Evolutionary conservation across 2,329 filamentous ascomycete genomes (phyloP).

Genomic region (Cryphonectria naterciae): DNA sequence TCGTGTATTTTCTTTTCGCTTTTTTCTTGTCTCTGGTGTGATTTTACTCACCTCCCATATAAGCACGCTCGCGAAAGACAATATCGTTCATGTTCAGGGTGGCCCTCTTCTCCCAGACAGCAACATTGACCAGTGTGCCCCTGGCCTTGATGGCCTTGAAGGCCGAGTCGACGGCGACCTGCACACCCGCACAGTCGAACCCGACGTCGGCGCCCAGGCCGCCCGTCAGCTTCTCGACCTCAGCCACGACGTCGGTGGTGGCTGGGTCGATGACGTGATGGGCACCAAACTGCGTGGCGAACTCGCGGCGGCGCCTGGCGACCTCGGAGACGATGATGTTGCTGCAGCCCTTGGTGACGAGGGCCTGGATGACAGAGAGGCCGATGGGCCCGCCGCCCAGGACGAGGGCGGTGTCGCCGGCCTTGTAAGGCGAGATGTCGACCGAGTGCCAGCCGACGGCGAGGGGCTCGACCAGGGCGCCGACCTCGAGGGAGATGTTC

Average conservation of each 20-base stretch:
- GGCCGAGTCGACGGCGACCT: slow-evolving; percentile 29
- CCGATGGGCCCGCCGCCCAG: slow-evolving; percentile 68
- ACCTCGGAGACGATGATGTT: slow-evolving; percentile 63
- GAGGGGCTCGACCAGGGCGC: slow-evolving; percentile 65
- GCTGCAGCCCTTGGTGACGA: slow-evolving; percentile 55
- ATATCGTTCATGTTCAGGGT: slow-evolving; percentile 28
- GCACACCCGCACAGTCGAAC: slow-evolving; percentile 35
- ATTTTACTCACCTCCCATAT: slow-evolving; percentile 31
- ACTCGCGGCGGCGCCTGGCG: slow-evolving; percentile 52
- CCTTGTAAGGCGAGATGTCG: slow-evolving; percentile 32
- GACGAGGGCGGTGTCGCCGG: slow-evolving; percentile 54
- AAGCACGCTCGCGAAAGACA: slow-evolving; percentile 25
- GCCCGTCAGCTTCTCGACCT: slow-evolving; percentile 28
- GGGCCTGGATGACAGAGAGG: slow-evolving; percentile 61
- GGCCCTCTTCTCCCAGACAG: slow-evolving; percentile 35
- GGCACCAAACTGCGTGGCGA: slow-evolving; percentile 59
- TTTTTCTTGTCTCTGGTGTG: not conserved
- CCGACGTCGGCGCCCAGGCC: slow-evolving; percentile 32
- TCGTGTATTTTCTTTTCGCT: not conserved
- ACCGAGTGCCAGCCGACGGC: slow-evolving; percentile 67
- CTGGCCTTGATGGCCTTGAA: slow-evolving; percentile 33
- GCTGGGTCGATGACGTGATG: slow-evolving; percentile 28
- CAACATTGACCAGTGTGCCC: slow-evolving; percentile 35
- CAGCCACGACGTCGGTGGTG: slow-evolving; percentile 29
- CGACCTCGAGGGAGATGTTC: slow-evolving; percentile 55